Evolutionary conservation across 2,329 filamentous ascomycete genomes (phyloP).

Genomic region (Beauveria sp.): DNA sequence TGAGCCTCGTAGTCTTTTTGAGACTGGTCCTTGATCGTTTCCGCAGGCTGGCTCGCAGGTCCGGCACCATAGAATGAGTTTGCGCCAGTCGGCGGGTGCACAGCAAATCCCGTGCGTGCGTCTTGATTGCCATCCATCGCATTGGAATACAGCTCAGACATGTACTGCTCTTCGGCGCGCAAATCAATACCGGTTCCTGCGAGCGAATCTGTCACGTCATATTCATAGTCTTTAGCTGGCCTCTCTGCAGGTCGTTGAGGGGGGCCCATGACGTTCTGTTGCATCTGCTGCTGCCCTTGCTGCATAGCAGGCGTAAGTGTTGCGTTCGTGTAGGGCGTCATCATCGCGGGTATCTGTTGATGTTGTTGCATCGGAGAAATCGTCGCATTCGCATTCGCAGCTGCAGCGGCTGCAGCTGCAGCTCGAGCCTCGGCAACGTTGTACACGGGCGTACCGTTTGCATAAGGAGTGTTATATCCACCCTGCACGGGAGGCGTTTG

Average conservation of each 20-base stretch:
- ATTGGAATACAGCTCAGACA: conserved; percentile 59
- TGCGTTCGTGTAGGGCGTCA: conserved; percentile 23
- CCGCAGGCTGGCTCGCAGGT: conserved; percentile 55
- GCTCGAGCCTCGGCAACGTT: conserved; percentile 28
- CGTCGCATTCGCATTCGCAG: conserved; percentile 24
- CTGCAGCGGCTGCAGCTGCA: conserved; percentile 21
- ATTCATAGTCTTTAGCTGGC: conserved; percentile 53
- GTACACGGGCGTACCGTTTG: conserved; percentile 28
- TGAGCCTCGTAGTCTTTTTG: conserved; percentile 61
- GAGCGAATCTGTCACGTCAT: conserved; percentile 77
- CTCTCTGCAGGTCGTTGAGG: conserved; percentile 55
- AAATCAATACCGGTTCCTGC: conserved; percentile 81
- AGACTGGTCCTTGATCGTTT: conserved; percentile 33
- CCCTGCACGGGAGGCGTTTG: conserved; percentile 24
- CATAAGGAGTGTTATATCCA: conserved; percentile 30
- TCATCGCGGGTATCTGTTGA: conserved; percentile 19
- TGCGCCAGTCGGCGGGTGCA: conserved; percentile 46
- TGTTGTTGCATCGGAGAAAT: conserved; percentile 27
- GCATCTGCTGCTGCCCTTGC: conserved; percentile 10
- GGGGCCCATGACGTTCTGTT: conserved; percentile 39
- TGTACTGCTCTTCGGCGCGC: conserved; percentile 75
- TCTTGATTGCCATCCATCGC: conserved; percentile 37
- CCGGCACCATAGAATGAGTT: conserved; percentile 58
- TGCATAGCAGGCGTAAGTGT: conserved; percentile 22
- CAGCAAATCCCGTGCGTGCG: conserved; percentile 41